Percentiles rank a stretch among this genome's conserved stretches.
phyloP scores from a whole-genome alignment of 2,329 filamentous ascomycete species.

The Xylariaceae sp. region DNA sequence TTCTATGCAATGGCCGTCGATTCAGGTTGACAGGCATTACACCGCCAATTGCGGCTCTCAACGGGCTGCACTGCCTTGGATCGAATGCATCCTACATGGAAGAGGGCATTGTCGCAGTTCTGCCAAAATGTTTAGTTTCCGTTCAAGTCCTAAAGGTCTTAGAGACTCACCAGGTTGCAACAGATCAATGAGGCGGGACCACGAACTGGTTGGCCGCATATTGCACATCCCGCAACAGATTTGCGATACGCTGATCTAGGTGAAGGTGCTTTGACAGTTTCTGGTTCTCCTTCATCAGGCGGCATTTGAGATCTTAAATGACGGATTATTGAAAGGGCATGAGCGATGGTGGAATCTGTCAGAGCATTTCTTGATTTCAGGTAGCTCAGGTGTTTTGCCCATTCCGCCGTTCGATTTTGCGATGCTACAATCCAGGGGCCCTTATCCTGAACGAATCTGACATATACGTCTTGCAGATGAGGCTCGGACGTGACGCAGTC shows the following conservation, averaged over 20 bases:
- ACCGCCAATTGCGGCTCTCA: constrained; percentile 40
- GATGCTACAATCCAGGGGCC: constrained; percentile 51
- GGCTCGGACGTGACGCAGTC: constrained; percentile 51
- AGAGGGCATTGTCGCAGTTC: constrained; percentile 41
- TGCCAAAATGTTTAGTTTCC: constrained; percentile 12
- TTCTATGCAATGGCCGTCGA: constrained; percentile 5
- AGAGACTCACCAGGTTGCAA: constrained; percentile 45
- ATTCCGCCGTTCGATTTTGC: constrained; percentile 49
- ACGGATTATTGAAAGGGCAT: constrained; percentile 44
- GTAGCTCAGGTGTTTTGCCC: constrained; percentile 52
- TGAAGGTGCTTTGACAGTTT: constrained; percentile 21
- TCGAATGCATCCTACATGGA: constrained; percentile 48
- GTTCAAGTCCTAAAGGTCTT: not conserved
- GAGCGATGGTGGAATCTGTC: constrained; percentile 41
- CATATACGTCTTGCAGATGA: constrained; percentile 51
- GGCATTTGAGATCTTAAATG: constrained; percentile 36
- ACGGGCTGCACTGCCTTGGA: constrained; percentile 36
- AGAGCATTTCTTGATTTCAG: constrained; percentile 50
- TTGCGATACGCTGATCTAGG: constrained; percentile 37
- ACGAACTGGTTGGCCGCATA: constrained; percentile 48
- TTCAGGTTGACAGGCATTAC: constrained; percentile 38
- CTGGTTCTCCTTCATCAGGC: constrained; percentile 20
- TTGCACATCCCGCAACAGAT: constrained; percentile 44
- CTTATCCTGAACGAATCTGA: constrained; percentile 51
- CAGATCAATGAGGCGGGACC: constrained; percentile 50